These are phyloP conservation scores for Prunus dulcis DNA, from an alignment of 306 rosid genomes.

Conservation along the genomic window DNA sequence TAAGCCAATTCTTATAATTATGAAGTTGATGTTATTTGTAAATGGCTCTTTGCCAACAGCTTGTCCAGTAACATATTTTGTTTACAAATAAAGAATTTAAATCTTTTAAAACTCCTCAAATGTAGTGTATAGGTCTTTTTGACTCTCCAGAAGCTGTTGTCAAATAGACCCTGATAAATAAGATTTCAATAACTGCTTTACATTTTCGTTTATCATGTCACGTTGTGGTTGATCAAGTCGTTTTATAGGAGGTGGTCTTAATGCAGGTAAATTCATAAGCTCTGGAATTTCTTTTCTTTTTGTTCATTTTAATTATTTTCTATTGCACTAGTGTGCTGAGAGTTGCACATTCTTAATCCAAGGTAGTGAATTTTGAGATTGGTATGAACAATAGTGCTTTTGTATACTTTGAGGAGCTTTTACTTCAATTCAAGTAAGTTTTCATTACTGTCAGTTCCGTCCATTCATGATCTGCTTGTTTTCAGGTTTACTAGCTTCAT, in stretches of 20 bases:
- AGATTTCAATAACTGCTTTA: background rate
- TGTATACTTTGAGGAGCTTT: constrained; percentile 65
- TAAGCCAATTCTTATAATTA: constrained; percentile 24
- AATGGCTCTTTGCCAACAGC: background rate
- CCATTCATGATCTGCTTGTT: background rate
- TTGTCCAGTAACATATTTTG: too few species aligned
- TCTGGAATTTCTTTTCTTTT: constrained; percentile 9
- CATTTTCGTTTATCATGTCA: constrained; percentile 3
- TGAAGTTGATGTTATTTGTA: background rate
- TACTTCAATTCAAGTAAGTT: constrained; percentile 60
- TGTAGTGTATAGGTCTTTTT: too few species aligned
- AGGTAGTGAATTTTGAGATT: constrained; percentile 84
- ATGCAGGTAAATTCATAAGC: constrained; percentile 59
- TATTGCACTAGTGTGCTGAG: constrained; percentile 12
- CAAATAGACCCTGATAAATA: background rate
- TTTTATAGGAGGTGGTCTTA: constrained; percentile 70
- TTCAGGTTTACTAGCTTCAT: constrained; percentile 1
- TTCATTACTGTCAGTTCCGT: background rate
- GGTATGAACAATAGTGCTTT: constrained; percentile 65
- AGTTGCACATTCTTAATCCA: constrained; percentile 16
- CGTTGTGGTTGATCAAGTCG: constrained; percentile 12
- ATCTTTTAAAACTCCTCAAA: too few species aligned
- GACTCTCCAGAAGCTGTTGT: too few species aligned
- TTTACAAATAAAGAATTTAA: too few species aligned
- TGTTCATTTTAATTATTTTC: background rate